Evolutionary conservation across 1,284 basidiomycete species (phyloP).

Genomic region (Mycena citricolor): DNA sequence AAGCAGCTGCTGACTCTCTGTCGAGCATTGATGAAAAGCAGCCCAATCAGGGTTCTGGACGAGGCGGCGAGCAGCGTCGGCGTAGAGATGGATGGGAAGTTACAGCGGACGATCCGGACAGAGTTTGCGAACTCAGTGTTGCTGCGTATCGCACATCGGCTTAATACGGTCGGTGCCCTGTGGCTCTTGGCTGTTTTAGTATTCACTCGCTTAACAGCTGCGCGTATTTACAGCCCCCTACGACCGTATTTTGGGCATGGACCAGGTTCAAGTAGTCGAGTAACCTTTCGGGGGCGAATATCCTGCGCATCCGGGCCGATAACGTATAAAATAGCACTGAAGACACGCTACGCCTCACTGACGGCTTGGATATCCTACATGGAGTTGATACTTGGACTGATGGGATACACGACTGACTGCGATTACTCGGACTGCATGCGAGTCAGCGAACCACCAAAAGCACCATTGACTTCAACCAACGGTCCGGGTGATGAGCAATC

Average conservation of each 20-base stretch:
- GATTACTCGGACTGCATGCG: too few species aligned
- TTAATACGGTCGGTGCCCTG: slow-evolving; percentile 70
- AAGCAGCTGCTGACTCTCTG: slow-evolving; percentile 75
- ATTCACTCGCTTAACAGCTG: slow-evolving; percentile 6
- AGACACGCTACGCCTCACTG: too few species aligned
- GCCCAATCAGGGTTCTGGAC: slow-evolving; percentile 69
- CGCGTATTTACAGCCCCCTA: slow-evolving; percentile 58
- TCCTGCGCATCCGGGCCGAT: slow-evolving; percentile 41
- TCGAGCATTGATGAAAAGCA: slow-evolving; percentile 70
- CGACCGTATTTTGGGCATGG: slow-evolving; percentile 77
- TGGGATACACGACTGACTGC: too few species aligned
- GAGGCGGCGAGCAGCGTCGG: slow-evolving; percentile 86
- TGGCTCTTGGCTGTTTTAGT: neutral
- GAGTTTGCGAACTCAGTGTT: slow-evolving; percentile 65
- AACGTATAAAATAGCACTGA: too few species aligned
- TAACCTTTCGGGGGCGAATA: slow-evolving; percentile 61
- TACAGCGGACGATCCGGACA: slow-evolving; percentile 72
- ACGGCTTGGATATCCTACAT: too few species aligned
- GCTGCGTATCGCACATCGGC: slow-evolving; percentile 40
- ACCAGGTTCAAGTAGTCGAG: slow-evolving; percentile 67
- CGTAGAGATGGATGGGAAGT: slow-evolving; percentile 76
- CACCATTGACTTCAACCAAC: too few species aligned
- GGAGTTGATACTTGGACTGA: too few species aligned
- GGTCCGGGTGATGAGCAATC: too few species aligned
- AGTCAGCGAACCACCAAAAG: too few species aligned